phyloP scores from a whole-genome alignment of 2,329 filamentous ascomycete genomes.

The Neofusicoccum parvum region DNA sequence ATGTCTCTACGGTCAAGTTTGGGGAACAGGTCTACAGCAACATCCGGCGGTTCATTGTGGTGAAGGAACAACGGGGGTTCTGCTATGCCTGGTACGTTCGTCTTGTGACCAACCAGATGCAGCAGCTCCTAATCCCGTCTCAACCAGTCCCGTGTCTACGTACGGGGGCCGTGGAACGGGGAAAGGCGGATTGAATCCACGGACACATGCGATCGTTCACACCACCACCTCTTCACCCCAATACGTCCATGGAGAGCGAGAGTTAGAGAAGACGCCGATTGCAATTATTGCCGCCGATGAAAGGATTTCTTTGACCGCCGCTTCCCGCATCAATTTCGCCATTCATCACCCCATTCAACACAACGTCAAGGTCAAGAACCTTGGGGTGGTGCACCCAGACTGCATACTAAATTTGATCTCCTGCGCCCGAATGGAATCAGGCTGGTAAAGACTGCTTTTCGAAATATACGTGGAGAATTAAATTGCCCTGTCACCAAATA shows the following conservation, averaged over 20 bases:
- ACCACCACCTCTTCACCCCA: not conserved
- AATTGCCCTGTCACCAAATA: not conserved
- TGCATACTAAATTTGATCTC: conserved; percentile 26
- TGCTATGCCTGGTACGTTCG: conserved; percentile 29
- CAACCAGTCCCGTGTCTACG: conserved; percentile 42
- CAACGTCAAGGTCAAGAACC: conserved; percentile 45
- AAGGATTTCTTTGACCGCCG: conserved; percentile 31
- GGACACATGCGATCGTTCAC: conserved; percentile 44
- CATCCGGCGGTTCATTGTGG: conserved; percentile 34
- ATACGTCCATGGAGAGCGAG: conserved; percentile 29
- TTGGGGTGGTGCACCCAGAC: conserved; percentile 37
- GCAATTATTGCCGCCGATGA: conserved; percentile 30
- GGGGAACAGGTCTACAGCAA: conserved; percentile 26
- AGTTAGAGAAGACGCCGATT: conserved; percentile 39
- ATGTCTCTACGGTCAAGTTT: conserved; percentile 23
- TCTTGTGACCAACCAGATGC: not conserved
- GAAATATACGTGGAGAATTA: not conserved
- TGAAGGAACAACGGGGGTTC: conserved; percentile 26
- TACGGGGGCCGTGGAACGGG: conserved; percentile 40
- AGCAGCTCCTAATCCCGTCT: not conserved
- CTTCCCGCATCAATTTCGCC: conserved; percentile 45
- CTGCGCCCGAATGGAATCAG: not conserved
- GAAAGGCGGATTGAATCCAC: conserved; percentile 39
- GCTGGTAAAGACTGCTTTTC: not conserved
- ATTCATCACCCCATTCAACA: conserved; percentile 48